Conservation (phyloP, 345 rosid genomes). For the Gossypium longicalyx region DNA sequence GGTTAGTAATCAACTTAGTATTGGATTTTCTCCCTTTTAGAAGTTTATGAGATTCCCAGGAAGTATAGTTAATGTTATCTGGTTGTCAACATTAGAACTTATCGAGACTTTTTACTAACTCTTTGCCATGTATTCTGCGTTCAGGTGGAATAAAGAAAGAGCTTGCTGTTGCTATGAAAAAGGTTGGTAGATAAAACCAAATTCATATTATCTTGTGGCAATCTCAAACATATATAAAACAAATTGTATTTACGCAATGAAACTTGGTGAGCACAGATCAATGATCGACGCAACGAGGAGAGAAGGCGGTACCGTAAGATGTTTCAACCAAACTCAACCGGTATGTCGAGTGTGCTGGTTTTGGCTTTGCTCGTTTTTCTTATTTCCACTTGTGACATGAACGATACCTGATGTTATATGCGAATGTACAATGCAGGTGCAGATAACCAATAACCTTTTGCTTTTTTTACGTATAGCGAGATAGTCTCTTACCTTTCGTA, state of each 20-base stretch:
- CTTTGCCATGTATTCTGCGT: conserved; percentile 9
- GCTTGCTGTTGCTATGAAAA: conserved; percentile 69
- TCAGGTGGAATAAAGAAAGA: conserved; percentile 86
- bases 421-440: background rate
- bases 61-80: background rate
- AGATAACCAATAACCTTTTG: background rate
- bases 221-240: background rate
- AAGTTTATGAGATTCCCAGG: background rate
- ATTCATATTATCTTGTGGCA: background rate
- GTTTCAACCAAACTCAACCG: conserved; percentile 39
- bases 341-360: background rate
- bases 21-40: background rate
- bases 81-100: background rate
- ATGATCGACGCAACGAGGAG: conserved; percentile 57
- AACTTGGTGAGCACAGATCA: conserved; percentile 53
- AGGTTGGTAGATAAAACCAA: conserved; percentile 43
- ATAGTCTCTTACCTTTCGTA: conserved; percentile 16
- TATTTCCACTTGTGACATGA: background rate
- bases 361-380: background rate
- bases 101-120: conserved; percentile 12
- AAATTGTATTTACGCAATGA: background rate
- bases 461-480: background rate
- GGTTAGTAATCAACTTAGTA: conserved; percentile 34
- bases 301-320: conserved; percentile 67
- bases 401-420: background rate